Conservation (phyloP, 1,139 yeast genomes). For the Candida glucosophila region DNA sequence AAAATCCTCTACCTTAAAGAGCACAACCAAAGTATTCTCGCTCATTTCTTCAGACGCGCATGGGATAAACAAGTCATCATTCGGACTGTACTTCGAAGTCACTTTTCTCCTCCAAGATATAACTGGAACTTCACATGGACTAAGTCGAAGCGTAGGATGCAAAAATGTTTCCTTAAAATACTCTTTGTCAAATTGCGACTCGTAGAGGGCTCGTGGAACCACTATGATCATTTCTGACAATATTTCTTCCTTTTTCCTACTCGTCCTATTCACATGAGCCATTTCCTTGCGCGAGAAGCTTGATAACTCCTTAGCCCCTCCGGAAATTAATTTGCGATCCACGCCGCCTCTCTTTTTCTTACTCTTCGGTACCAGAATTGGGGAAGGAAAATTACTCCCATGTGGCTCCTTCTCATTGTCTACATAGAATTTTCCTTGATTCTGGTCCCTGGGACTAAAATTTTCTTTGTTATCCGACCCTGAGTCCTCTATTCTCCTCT, state of each 20-base stretch:
- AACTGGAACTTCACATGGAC: slow-evolving; percentile 15
- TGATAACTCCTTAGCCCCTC: neutral
- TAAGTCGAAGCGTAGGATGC: neutral
- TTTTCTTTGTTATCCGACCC: no score
- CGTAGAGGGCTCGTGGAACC: slow-evolving; percentile 11
- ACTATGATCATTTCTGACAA: slow-evolving; percentile 40
- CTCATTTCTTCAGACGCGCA: slow-evolving; percentile 26
- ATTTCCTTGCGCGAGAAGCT: slow-evolving; percentile 22
- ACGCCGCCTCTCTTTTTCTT: no score
- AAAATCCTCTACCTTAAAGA: slow-evolving; percentile 39
- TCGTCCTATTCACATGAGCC: slow-evolving; percentile 42
- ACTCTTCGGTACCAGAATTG: no score
- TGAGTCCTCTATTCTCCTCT: no score
- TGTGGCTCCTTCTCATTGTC: no score
- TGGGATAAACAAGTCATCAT: slow-evolving; percentile 48
- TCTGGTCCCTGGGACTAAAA: no score
- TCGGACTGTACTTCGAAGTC: slow-evolving; percentile 33
- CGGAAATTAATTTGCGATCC: no score
- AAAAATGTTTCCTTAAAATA: neutral
- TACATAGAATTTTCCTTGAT: no score
- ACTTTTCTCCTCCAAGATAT: slow-evolving; percentile 29
- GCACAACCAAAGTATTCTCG: slow-evolving; percentile 37
- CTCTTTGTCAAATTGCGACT: slow-evolving; percentile 8
- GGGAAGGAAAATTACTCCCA: no score
- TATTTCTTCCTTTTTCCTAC: slow-evolving; percentile 41